Evolutionary conservation across 768 basidiomycete genomes (phyloP).

Genomic region (Termitomyces sp.): DNA sequence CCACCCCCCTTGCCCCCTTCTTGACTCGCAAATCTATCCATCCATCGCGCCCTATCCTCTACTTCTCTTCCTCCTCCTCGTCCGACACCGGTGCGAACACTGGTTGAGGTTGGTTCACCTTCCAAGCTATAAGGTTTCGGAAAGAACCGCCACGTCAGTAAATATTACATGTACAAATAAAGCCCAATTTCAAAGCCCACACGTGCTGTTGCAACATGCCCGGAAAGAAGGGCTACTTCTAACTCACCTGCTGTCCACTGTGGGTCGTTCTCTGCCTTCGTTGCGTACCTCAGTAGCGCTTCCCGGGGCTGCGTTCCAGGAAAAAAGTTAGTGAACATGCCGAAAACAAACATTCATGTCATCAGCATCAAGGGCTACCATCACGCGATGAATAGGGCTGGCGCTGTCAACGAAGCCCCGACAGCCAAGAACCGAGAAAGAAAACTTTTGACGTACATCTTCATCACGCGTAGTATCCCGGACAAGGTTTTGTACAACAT

Average conservation of each 20-base stretch:
- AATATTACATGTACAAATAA: slow-evolving; percentile 40
- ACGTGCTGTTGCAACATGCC: slow-evolving; percentile 23
- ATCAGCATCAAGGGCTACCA: slow-evolving; percentile 12
- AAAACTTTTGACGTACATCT: slow-evolving; percentile 66
- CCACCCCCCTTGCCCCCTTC: slow-evolving; percentile 13
- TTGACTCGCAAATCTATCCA: slow-evolving; percentile 11
- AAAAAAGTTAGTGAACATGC: slow-evolving; percentile 15
- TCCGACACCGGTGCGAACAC: slow-evolving; percentile 70
- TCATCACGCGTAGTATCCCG: slow-evolving; percentile 87
- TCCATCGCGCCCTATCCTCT: slow-evolving; percentile 13
- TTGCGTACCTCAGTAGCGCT: slow-evolving; percentile 91
- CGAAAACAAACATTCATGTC: slow-evolving; percentile 5
- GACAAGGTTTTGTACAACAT: slow-evolving; percentile 93
- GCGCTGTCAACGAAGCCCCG: slow-evolving; percentile 1
- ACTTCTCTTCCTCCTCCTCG: slow-evolving; percentile 47
- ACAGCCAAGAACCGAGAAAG: slow-evolving; percentile 16
- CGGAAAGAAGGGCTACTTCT: slow-evolving; percentile 13
- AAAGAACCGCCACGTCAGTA: slow-evolving; percentile 63
- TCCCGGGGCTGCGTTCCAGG: slow-evolving; percentile 75
- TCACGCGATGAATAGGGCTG: slow-evolving; percentile 12
- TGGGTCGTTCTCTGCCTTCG: slow-evolving; percentile 69
- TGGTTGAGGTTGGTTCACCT: slow-evolving; percentile 77
- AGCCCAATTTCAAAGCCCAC: slow-evolving; percentile 21
- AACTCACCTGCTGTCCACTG: slow-evolving; percentile 80
- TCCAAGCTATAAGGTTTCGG: slow-evolving; percentile 73